Base-by-base conservation (phyloP, 2,329 filamentous ascomycete species). In the Lasiodiplodia sp. region DNA sequence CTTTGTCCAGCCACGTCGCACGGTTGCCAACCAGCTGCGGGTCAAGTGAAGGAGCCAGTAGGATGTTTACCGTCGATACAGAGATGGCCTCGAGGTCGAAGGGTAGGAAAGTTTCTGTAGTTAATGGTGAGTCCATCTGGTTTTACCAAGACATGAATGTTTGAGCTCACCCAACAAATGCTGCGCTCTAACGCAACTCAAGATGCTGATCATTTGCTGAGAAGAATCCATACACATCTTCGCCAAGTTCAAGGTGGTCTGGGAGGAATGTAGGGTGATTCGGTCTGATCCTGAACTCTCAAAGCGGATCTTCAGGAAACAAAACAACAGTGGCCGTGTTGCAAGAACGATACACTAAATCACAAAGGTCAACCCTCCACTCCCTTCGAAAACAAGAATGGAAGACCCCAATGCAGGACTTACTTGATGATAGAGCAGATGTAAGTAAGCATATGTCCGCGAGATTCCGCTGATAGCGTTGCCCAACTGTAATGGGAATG, bases 71-170 rank as follows among this genome's bases (percentile, higher is more conserved):
- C 1, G 79, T 81, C 0, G 83, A 82, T 0, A 82, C 78, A 16
- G 83, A 84, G 0, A 82, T 73, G 0, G 82, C 76, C 52, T 85
- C 83, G 0, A 85, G 77, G 68, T 85, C 83, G 63, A 84, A 84
- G 0, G 83, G 82, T 0, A 86, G 78, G 69, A 86, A 86, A 0
- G 79, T 82, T 73, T 85, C 83, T 85, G 16, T 0, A 16, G 12
- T n/a, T 1, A 25, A 0, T 21, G 65, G 25, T 64, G 4, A 64
- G 38, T 25, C 23, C 1, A 21, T 10, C 37, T 10, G 8, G 1
- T 34, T 7, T 34, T 34, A 34, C 31, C 31, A 34, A 34, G 31
- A 10, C 7, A 8, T 38, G 40, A 38, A 7, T 52, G 71, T 71
- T 47, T 68, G 11, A 67, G 28, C 72, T 72, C 75, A 86, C 84